Evolutionary conservation across 345 rosid genomes (phyloP).

Genomic region (Eucalyptus pauciflora): DNA sequence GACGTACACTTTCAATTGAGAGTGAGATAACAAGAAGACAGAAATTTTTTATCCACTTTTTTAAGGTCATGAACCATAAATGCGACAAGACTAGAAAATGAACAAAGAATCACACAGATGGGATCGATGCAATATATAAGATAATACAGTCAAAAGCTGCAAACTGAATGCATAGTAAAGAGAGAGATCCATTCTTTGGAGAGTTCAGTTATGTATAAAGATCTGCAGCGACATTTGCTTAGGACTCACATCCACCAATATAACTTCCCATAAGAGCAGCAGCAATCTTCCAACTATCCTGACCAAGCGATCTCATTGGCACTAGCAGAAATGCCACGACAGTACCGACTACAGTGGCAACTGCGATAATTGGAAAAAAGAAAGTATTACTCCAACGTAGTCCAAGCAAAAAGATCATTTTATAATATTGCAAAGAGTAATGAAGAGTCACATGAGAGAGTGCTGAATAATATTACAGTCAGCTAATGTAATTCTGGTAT

Average conservation of each 20-base stretch:
- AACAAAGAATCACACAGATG: neutral
- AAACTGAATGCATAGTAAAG: neutral
- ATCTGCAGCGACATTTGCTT: neutral
- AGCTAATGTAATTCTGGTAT: neutral
- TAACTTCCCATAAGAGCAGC: conserved; percentile 95
- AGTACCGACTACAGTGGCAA: conserved; percentile 76
- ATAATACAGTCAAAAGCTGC: neutral
- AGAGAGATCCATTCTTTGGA: neutral
- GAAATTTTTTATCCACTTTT: neutral
- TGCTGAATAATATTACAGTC: too few species aligned
- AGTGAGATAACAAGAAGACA: neutral
- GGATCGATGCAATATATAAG: neutral
- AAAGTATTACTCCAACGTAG: neutral
- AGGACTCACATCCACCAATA: conserved; percentile 68
- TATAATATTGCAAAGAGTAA: neutral
- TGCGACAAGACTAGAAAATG: neutral
- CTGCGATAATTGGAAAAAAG: conserved; percentile 12
- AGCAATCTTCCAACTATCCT: conserved; percentile 85
- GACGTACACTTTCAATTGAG: neutral
- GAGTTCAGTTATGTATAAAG: neutral
- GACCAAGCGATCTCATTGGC: conserved; percentile 86
- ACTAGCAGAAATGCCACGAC: conserved; percentile 54
- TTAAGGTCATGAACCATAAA: neutral
- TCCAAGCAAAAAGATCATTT: neutral
- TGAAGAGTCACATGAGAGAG: neutral